These are phyloP conservation scores for Crinitomyces ghanaensis DNA, from an alignment of 805 yeast genomes.

Conservation along the genomic window DNA sequence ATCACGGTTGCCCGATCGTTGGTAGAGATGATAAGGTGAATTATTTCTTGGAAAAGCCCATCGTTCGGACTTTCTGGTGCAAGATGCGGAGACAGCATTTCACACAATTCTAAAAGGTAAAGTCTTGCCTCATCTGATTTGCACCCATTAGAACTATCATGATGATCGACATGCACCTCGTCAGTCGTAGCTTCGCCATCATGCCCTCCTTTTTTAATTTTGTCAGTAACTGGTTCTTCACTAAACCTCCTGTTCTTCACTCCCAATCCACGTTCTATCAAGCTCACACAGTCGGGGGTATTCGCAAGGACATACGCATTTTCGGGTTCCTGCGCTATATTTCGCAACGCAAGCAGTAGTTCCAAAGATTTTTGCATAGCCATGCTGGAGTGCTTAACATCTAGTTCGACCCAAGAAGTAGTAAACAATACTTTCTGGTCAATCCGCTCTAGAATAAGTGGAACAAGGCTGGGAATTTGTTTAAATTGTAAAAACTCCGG, in stretches of 20 bases:
- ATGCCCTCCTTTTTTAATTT: no score
- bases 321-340: constrained; percentile 69
- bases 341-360: constrained; percentile 61
- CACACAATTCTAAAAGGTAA: no score
- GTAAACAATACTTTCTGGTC: constrained; percentile 9
- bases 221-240: no score
- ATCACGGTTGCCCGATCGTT: constrained; percentile 62
- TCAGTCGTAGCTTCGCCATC: no score
- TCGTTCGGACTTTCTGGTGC: constrained; percentile 67
- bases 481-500: constrained; percentile 40
- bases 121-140: no score
- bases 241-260: no score
- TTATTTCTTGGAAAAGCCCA: constrained; percentile 47
- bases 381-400: no score
- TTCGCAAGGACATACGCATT: constrained; percentile 70
- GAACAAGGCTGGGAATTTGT: constrained; percentile 24
- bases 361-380: constrained; percentile 29
- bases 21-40: constrained; percentile 37
- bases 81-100: constrained; percentile 71
- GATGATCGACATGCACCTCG: no score
- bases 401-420: constrained; percentile 9
- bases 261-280: constrained; percentile 31
- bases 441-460: no score
- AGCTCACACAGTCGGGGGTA: constrained; percentile 36
- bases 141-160: no score